Conservation (phyloP, 768 basidiomycete species). For the Podaxis sp. region DNA sequence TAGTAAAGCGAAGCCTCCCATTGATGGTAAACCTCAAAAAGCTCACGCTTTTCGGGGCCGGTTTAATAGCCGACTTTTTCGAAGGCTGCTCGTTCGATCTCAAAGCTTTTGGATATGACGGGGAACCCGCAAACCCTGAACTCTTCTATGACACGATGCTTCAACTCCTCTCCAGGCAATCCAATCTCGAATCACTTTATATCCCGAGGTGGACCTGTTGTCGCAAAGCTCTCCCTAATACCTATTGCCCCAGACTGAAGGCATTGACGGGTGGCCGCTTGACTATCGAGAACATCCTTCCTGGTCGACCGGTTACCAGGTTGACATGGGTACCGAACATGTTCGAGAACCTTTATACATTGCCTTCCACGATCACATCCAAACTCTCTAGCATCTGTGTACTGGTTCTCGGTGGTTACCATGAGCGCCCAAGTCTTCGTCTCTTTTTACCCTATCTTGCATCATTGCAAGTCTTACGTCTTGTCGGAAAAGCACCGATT, state of each 20-base stretch:
- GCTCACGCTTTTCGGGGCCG: neutral
- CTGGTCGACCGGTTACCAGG: neutral
- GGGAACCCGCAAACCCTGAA: neutral
- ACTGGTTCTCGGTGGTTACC: neutral
- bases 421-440: neutral
- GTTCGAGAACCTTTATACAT: neutral
- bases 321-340: neutral
- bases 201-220: neutral
- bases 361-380: neutral
- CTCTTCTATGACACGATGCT: neutral
- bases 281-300: neutral
- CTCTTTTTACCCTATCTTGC: neutral
- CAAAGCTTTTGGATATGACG: neutral
- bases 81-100: neutral
- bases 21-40: neutral
- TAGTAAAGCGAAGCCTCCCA: neutral
- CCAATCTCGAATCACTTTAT: neutral
- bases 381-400: neutral
- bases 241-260: neutral
- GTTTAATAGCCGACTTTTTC: neutral
- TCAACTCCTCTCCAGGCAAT: neutral
- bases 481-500: neutral
- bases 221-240: neutral
- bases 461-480: neutral
- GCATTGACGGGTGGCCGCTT: neutral